phyloP scores from a whole-genome alignment of 108 stramenopile species.

The Aurantiochytrium sp. region DNA sequence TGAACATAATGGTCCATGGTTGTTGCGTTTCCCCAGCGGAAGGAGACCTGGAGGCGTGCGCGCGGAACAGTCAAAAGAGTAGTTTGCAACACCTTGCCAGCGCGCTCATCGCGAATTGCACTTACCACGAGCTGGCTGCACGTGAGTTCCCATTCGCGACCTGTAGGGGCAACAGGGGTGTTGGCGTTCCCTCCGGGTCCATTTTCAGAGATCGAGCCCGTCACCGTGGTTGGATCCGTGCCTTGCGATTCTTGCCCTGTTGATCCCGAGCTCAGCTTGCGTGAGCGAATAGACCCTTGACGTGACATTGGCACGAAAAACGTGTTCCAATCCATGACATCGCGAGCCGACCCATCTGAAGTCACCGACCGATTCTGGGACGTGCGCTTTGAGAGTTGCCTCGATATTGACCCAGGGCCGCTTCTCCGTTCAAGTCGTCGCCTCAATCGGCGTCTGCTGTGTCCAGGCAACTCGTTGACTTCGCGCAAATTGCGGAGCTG shows the following conservation, averaged over 20 bases:
- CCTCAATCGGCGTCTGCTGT: neutral
- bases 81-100: neutral
- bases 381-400: neutral
- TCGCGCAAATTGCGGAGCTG: neutral
- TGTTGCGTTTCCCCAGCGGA: neutral
- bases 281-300: neutral
- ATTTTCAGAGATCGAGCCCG: neutral
- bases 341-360: neutral
- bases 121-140: neutral
- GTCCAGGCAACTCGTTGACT: neutral
- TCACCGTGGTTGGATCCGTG: neutral
- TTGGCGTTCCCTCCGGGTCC: neutral
- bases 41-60: neutral
- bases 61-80: neutral
- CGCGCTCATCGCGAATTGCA: neutral
- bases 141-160: neutral
- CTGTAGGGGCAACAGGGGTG: neutral
- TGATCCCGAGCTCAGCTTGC: neutral
- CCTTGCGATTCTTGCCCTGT: neutral
- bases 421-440: neutral
- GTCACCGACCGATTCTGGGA: neutral
- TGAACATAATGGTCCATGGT: neutral
- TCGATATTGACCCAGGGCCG: neutral
- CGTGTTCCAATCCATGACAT: constrained; percentile 11
- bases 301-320: neutral